phyloP scores from a whole-genome alignment of 148 eudicot genomes.

The Rheum nobile region DNA sequence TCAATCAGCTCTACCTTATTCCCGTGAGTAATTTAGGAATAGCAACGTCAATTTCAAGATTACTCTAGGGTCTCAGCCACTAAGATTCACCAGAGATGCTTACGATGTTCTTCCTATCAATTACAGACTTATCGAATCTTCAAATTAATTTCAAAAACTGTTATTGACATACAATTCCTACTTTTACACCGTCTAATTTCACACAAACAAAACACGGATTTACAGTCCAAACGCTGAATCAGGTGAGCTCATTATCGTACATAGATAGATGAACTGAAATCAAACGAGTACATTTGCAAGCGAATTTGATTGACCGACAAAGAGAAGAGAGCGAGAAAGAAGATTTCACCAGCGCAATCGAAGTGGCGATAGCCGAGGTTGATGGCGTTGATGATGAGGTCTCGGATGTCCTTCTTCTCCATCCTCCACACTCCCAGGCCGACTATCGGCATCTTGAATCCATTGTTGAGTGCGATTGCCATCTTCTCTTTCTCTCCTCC shows the following conservation, averaged over 20 bases:
- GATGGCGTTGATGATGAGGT: slow-evolving; percentile 55
- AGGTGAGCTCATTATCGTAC: not conserved
- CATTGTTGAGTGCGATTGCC: slow-evolving; percentile 61
- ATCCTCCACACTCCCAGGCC: slow-evolving; percentile 94
- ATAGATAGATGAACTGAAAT: not conserved
- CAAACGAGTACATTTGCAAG: not conserved
- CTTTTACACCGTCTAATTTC: not conserved
- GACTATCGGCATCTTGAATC: slow-evolving; percentile 71
- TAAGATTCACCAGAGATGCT: not conserved
- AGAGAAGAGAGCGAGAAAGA: slow-evolving; percentile 8
- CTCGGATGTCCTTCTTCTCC: slow-evolving; percentile 62
- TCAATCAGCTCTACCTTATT: not conserved
- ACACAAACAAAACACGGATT: not conserved
- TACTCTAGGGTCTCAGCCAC: not conserved
- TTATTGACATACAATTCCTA: not conserved
- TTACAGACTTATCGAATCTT: not conserved
- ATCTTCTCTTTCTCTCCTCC: slow-evolving; percentile 4
- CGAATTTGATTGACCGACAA: not conserved
- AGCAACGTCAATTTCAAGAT: not conserved
- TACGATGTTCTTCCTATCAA: not conserved
- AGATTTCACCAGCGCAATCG: slow-evolving; percentile 72
- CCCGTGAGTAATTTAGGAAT: no score
- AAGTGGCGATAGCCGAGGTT: slow-evolving; percentile 79
- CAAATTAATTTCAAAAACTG: not conserved
- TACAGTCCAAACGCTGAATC: not conserved